Evolutionary conservation across 306 rosid genomes (phyloP).

Genomic region (Bauhinia variegata): DNA sequence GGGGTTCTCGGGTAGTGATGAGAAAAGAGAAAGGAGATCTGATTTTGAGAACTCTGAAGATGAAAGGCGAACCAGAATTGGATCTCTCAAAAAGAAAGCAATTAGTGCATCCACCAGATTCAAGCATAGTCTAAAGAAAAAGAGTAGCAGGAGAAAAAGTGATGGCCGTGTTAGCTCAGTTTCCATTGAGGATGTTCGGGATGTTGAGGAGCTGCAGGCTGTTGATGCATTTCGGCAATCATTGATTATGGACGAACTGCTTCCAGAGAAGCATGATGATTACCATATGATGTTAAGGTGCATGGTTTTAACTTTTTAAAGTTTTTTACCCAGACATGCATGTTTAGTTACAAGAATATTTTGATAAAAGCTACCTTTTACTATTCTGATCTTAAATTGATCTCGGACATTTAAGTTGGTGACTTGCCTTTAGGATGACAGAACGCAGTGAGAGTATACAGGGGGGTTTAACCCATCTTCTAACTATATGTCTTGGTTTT

Average conservation of each 20-base stretch:
- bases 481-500: background rate
- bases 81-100: constrained; percentile 92
- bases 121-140: constrained; percentile 87
- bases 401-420: background rate
- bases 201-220: constrained; percentile 80
- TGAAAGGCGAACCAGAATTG: constrained; percentile 86
- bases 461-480: background rate
- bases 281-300: constrained; percentile 95
- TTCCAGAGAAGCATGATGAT: constrained; percentile 80
- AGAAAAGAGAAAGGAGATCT: constrained; percentile 83
- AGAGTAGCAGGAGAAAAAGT: constrained; percentile 77
- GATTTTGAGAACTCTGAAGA: constrained; percentile 96
- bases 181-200: constrained; percentile 93
- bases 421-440: background rate
- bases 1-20: constrained; percentile 94
- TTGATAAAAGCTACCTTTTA: background rate
- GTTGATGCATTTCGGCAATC: constrained; percentile 83
- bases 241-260: constrained; percentile 74
- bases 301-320: background rate
- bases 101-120: constrained; percentile 90
- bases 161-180: constrained; percentile 94
- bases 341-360: background rate
- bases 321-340: no score
- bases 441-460: background rate
- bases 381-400: background rate